These are phyloP conservation scores for Paecilomyces sp. DNA, from an alignment of 2,329 filamentous ascomycete genomes.

Conservation along the genomic window DNA sequence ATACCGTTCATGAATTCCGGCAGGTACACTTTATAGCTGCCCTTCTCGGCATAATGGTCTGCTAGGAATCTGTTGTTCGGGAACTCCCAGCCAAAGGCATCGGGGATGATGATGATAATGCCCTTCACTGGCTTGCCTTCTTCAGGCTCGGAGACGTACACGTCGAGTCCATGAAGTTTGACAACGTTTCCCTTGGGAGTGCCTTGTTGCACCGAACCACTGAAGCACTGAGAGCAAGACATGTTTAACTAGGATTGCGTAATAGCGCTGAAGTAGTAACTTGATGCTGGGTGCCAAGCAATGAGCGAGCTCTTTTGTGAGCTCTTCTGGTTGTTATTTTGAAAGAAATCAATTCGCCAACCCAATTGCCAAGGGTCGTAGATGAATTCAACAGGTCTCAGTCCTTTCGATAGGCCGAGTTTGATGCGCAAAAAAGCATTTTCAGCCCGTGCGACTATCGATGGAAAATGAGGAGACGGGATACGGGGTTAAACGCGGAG, in stretches of 20 bases:
- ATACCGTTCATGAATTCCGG: conserved; percentile 51
- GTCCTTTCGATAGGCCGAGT: background rate
- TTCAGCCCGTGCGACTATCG: background rate
- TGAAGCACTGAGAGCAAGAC: conserved; percentile 37
- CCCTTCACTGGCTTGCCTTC: conserved; percentile 28
- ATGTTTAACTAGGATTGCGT: conserved; percentile 5
- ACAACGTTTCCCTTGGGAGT: conserved; percentile 39
- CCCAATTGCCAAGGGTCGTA: background rate
- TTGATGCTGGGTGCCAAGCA: background rate
- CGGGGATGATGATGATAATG: conserved; percentile 49
- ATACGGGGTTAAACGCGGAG: background rate
- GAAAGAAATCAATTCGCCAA: background rate
- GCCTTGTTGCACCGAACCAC: conserved; percentile 40
- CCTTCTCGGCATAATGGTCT: conserved; percentile 48
- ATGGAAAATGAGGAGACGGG: background rate
- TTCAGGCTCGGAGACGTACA: conserved; percentile 35
- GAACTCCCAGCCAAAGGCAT: conserved; percentile 51
- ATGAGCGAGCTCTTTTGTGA: background rate
- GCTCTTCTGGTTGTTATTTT: background rate
- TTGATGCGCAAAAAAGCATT: background rate
- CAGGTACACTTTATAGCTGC: conserved; percentile 45
- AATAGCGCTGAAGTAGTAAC: background rate
- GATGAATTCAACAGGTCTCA: background rate
- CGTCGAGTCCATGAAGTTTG: conserved; percentile 42
- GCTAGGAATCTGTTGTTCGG: conserved; percentile 48